These are phyloP conservation scores for Phialemonium atrogriseum DNA, from an alignment of 2,329 filamentous ascomycete genomes.

Conservation along the genomic window DNA sequence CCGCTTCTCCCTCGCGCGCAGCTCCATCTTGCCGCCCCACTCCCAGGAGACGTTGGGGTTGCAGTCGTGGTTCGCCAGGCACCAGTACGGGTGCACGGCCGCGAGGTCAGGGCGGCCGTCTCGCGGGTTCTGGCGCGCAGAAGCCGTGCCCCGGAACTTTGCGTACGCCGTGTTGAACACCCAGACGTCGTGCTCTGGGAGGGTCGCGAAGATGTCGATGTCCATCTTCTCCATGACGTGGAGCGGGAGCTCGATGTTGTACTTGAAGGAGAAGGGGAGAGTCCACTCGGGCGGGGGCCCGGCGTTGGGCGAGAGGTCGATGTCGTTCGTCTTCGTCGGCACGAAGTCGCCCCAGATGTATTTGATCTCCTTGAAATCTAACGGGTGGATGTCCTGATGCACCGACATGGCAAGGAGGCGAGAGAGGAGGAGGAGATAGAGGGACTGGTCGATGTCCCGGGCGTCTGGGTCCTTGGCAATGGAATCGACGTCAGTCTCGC, in stretches of 20 bases:
- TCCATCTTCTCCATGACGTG: conserved; percentile 81
- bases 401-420: conserved; percentile 55
- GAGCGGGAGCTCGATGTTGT: conserved; percentile 65
- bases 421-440: conserved; percentile 55
- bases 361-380: conserved; percentile 56
- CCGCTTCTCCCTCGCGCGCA: conserved; percentile 53
- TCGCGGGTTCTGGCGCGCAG: conserved; percentile 66
- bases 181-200: conserved; percentile 62
- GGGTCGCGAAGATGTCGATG: conserved; percentile 59
- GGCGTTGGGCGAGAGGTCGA: conserved; percentile 43
- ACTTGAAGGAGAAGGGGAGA: conserved; percentile 69
- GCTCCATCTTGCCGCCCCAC: conserved; percentile 72
- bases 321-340: conserved; percentile 40
- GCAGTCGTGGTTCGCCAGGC: conserved; percentile 92
- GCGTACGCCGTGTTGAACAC: conserved; percentile 85
- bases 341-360: conserved; percentile 65
- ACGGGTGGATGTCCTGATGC: conserved; percentile 52
- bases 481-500: conserved; percentile 57
- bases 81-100: conserved; percentile 93
- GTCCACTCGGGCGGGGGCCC: conserved; percentile 55
- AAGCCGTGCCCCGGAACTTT: conserved; percentile 90
- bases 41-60: conserved; percentile 94
- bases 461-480: conserved; percentile 57
- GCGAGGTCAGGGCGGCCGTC: conserved; percentile 84
- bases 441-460: conserved; percentile 48